A percentile compares a stretch with the other conserved stretches of the same genome.
These are phyloP conservation scores for Penicillium parvum DNA, from an alignment of 495 filamentous ascomycete species.

Conservation along the genomic window DNA sequence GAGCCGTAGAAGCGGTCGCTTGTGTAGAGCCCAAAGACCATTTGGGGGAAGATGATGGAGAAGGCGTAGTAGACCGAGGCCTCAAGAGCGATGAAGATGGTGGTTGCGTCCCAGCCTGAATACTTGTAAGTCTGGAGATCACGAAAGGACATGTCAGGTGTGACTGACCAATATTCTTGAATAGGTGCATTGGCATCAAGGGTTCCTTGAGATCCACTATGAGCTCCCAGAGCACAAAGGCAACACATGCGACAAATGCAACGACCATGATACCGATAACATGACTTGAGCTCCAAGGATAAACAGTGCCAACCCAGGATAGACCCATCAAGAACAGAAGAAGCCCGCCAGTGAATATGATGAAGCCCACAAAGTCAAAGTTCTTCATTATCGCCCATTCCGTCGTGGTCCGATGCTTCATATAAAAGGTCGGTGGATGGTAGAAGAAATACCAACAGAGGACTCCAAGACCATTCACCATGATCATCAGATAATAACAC, in stretches of 20 bases:
- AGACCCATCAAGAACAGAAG: slow-evolving; percentile 46
- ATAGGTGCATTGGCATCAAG: no score
- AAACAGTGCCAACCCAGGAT: slow-evolving; percentile 44
- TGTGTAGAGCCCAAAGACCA: no score
- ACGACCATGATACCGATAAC: slow-evolving; percentile 43
- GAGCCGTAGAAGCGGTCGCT: no score
- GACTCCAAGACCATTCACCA: slow-evolving; percentile 31
- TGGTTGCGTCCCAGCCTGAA: no score
- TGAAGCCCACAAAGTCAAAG: slow-evolving; percentile 43
- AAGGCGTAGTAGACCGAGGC: no score
- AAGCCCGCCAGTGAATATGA: slow-evolving; percentile 40
- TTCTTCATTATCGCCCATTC: slow-evolving; percentile 25
- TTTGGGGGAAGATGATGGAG: no score
- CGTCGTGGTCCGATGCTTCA: slow-evolving; percentile 26
- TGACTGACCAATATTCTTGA: no score
- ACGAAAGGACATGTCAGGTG: no score
- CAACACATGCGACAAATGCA: slow-evolving; percentile 37
- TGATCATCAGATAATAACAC: slow-evolving; percentile 44
- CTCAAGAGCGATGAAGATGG: no score
- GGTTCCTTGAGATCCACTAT: no score
- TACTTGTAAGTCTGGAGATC: no score
- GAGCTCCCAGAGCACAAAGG: no score
- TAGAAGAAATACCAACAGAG: slow-evolving; percentile 35
- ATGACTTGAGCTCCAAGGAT: slow-evolving; percentile 47
- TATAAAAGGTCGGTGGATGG: slow-evolving; percentile 32